These are phyloP conservation scores for Filobasidium wieringae DNA, from an alignment of 768 basidiomycete genomes.

Conservation along the genomic window DNA sequence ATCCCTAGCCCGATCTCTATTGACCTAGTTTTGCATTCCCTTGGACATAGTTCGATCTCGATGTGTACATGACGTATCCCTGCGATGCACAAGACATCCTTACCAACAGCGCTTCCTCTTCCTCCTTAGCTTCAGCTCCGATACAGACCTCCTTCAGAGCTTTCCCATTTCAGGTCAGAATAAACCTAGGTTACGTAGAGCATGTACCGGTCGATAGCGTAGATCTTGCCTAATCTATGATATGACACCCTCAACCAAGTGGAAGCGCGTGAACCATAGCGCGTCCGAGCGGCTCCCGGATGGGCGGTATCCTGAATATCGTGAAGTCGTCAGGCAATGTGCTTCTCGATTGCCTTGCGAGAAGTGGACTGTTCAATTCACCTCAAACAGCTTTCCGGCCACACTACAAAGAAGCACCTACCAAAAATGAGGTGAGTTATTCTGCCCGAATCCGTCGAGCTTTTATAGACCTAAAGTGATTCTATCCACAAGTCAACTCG, in stretches of 20 bases:
- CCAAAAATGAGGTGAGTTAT: neutral
- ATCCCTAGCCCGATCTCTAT: neutral
- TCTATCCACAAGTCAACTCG: constrained; percentile 2
- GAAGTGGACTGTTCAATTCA: neutral
- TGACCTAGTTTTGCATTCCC: neutral
- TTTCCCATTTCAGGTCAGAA: no score
- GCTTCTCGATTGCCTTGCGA: neutral
- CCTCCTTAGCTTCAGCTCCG: no score
- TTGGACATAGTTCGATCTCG: neutral
- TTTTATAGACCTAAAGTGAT: neutral
- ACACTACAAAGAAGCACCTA: neutral
- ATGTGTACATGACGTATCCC: neutral
- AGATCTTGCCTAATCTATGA: no score
- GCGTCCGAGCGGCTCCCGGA: neutral
- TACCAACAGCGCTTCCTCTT: no score
- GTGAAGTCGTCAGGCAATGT: neutral
- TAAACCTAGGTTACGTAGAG: no score
- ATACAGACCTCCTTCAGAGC: no score
- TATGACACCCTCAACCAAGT: no score
- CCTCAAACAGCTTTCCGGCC: neutral
- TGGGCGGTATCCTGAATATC: neutral
- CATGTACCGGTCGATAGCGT: no score
- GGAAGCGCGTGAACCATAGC: neutral
- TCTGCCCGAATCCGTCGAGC: neutral
- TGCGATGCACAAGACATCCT: no score